A percentile compares a stretch with the other conserved stretches of the same genome.
phyloP scores from a whole-genome alignment of 2,329 filamentous ascomycete genomes.

The Alternaria sp. region DNA sequence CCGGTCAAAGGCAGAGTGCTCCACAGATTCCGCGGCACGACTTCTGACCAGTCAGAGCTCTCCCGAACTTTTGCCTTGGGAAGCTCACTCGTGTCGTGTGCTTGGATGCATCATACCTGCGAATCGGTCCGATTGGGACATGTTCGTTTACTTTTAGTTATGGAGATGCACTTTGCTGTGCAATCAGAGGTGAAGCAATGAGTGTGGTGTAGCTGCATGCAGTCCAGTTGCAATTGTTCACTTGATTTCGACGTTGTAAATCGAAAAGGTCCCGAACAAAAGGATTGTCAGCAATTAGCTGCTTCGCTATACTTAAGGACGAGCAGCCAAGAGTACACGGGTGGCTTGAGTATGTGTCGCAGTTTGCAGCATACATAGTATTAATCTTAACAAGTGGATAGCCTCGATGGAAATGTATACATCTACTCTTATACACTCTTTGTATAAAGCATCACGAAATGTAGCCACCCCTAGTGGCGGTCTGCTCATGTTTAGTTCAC shows the following conservation, averaged over 20 bases:
- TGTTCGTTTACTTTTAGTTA: background rate
- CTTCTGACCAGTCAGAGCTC: conserved; percentile 14
- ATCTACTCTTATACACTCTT: background rate
- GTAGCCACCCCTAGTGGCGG: background rate
- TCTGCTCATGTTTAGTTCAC: conserved; percentile 1
- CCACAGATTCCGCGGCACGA: conserved; percentile 7
- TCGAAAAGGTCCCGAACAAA: too few relatives aligned
- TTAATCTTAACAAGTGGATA: background rate
- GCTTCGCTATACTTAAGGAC: background rate
- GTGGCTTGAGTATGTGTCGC: background rate
- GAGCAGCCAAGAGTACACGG: background rate
- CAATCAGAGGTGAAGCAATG: too few relatives aligned
- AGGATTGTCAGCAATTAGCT: background rate
- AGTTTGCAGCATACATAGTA: background rate
- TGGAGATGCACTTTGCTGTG: background rate
- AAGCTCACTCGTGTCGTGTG: background rate
- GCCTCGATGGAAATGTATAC: background rate
- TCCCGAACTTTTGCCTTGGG: background rate
- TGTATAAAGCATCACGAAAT: background rate
- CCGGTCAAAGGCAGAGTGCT: background rate
- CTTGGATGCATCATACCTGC: background rate
- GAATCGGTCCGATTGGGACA: background rate
- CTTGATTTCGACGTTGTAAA: background rate
- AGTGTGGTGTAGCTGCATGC: background rate
- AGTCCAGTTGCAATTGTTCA: background rate